Evolutionary conservation across 805 yeast genomes (phyloP), one percentile per base, ranked within the genome.

Genomic region (Zygosaccharomyces bailii): DNA sequence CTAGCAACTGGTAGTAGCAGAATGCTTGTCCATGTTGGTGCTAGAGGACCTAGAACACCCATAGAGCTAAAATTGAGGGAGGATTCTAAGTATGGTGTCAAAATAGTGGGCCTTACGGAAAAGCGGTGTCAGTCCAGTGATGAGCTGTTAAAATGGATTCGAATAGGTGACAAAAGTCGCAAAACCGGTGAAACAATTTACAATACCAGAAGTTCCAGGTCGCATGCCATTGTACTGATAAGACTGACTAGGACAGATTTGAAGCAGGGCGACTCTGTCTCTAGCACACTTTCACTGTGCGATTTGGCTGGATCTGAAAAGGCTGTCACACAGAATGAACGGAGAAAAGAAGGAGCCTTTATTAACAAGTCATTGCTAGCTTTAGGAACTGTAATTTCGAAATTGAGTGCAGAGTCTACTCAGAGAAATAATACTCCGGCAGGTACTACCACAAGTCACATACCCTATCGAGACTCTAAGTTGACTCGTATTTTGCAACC

Each of bases 291-390:
- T 24, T 86, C 91, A 25, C 72, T 91, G 44, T 91, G 98, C 69
- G 99, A 91, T 67, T 74, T 91, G 57, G 99, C 99, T 0, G 99
- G 99, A 21, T 85, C 96, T n/a, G 99, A 91, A 66, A 76, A 85
- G 42, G 96, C 95, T 0, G 72, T 86, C 0, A 61, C 62, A 1
- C 70, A 69, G 44, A 65, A 71, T 1, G 96, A 87, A 59, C 75
- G 98, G 55, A 71, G 97, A 44, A 87, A 89, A 63, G 99, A 91
- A 68, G 99, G 98, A 17, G 78, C 96, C 0, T 93, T 74, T 60
- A 91, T 91, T 61, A 91, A 91, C 69, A 89, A 89, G 61, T 90
- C 97, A 0, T 73, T 91, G 33, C 71, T 91, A 42, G 95, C 98
- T 0, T 73, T 91, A 40, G 89, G 96, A 4, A 86, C 96, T 1